Conservation (phyloP, 2,329 filamentous ascomycete genomes). For the Pestalotiopsis fici region DNA sequence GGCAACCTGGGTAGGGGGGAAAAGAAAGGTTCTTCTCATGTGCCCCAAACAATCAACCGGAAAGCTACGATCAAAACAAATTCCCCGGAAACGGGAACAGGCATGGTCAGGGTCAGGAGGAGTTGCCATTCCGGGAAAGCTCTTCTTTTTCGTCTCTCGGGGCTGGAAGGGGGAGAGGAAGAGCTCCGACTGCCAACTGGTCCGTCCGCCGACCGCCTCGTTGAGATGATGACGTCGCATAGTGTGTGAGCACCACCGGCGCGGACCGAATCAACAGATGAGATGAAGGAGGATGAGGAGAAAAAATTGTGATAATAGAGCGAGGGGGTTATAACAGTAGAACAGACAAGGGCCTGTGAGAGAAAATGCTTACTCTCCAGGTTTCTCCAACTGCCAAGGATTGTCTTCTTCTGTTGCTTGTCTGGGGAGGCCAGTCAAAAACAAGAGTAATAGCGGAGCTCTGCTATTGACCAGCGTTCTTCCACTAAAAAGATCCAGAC, state of each 20-base stretch:
- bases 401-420: background rate
- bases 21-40: too few species aligned
- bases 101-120: background rate
- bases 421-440: background rate
- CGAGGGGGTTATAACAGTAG: background rate
- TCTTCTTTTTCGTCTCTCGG: background rate
- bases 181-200: conserved; percentile 5
- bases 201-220: background rate
- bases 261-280: background rate
- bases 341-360: background rate
- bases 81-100: background rate
- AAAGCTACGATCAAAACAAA: background rate
- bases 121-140: background rate
- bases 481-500: background rate
- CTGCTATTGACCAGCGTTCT: background rate
- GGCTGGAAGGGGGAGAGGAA: background rate
- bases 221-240: background rate
- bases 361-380: background rate
- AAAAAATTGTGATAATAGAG: background rate
- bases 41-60: background rate
- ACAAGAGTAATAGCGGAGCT: background rate
- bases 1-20: too few species aligned
- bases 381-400: background rate
- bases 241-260: background rate
- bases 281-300: background rate